These are phyloP conservation scores for Globisporangium paddicum DNA, from an alignment of 352 stramenopile species.

Conservation along the genomic window DNA sequence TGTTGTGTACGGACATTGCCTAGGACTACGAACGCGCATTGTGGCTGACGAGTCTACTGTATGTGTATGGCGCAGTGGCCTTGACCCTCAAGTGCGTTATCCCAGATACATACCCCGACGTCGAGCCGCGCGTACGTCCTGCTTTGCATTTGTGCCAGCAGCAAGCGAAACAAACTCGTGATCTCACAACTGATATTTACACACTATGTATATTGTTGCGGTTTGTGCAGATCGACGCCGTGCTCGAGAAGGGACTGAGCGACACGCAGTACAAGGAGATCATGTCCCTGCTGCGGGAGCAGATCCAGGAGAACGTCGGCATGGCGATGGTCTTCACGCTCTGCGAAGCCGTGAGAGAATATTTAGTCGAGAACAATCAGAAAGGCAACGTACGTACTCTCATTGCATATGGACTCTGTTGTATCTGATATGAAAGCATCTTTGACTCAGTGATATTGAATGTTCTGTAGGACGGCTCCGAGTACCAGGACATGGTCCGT, in stretches of 20 bases:
- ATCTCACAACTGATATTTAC: background rate
- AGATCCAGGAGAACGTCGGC: slow-evolving; percentile 76
- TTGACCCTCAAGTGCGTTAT: slow-evolving; percentile 73
- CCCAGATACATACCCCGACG: slow-evolving; percentile 76
- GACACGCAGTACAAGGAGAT: slow-evolving; percentile 81
- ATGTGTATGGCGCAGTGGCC: slow-evolving; percentile 31
- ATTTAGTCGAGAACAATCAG: slow-evolving; percentile 86
- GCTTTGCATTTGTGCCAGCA: background rate
- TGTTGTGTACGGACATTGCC: background rate
- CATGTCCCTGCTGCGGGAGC: slow-evolving; percentile 48
- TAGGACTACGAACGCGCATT: background rate
- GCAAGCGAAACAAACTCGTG: too few relatives aligned
- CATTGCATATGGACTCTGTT: background rate
- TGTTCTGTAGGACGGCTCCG: slow-evolving; percentile 76
- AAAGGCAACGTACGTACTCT: slow-evolving; percentile 63
- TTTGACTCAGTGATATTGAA: too few relatives aligned
- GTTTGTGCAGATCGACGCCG: slow-evolving; percentile 50
- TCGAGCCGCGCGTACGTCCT: slow-evolving; percentile 41
- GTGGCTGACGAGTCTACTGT: background rate
- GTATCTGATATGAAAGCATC: background rate
- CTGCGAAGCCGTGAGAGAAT: slow-evolving; percentile 78
- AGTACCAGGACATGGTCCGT: slow-evolving; percentile 88
- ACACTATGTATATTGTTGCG: background rate
- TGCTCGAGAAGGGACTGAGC: slow-evolving; percentile 74
- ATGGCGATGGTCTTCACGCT: slow-evolving; percentile 89